phyloP scores from a whole-genome alignment of 345 rosid species.

The Pistacia atlantica region DNA sequence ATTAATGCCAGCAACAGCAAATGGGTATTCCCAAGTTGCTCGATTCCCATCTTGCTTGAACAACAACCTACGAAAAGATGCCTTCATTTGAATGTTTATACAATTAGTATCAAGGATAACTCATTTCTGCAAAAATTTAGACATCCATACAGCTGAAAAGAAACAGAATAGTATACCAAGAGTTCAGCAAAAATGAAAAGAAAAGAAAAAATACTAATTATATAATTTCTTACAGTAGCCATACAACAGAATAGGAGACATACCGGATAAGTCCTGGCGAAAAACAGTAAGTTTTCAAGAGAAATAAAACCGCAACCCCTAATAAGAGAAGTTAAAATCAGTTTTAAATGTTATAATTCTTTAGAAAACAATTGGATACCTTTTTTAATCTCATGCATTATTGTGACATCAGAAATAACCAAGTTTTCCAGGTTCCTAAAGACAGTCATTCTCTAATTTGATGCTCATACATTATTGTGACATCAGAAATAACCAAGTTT shows the following conservation, averaged over 20 bases:
- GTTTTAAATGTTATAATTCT: background rate
- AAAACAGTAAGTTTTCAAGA: constrained; percentile 87
- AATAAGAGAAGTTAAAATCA: constrained; percentile 23
- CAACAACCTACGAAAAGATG: constrained; percentile 90
- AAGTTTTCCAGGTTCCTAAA: background rate
- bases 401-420: background rate
- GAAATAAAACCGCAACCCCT: constrained; percentile 95
- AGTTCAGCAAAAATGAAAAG: background rate
- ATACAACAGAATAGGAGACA: constrained; percentile 18
- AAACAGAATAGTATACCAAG: background rate
- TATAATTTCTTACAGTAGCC: constrained; percentile 14
- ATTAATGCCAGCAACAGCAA: constrained; percentile 98
- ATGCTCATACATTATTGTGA: background rate
- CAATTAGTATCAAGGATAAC: constrained; percentile 40
- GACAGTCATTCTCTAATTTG: background rate
- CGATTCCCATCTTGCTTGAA: constrained; percentile 81
- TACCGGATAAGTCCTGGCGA: constrained; percentile 88
- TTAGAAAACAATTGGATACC: background rate
- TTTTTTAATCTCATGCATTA: background rate
- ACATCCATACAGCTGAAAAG: constrained; percentile 4
- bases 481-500: background rate
- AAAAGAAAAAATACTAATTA: background rate
- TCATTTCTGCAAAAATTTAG: constrained; percentile 14
- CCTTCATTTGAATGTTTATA: constrained; percentile 70
- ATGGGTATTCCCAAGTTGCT: constrained; percentile 97